Conservation (phyloP, 108 stramenopile species). For the Stephanodiscus minutulus region DNA sequence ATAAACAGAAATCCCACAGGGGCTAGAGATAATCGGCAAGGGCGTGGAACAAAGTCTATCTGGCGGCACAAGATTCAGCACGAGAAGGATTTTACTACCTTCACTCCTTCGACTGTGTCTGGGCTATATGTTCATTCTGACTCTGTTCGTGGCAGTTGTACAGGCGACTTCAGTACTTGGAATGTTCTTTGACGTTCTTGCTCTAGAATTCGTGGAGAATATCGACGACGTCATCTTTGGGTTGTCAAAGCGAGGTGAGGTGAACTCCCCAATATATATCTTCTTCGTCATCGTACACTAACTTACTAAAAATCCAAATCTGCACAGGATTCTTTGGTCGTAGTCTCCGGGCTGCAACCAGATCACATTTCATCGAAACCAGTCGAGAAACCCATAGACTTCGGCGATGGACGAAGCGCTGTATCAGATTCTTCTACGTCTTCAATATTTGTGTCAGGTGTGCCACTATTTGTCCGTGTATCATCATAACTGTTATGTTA, state of each 20-base stretch:
- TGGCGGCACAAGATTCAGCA: neutral
- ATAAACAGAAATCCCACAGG: conserved; percentile 18
- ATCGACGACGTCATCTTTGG: conserved; percentile 59
- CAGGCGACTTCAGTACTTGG: conserved; percentile 10
- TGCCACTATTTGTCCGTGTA: too few relatives aligned
- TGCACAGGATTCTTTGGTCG: conserved; percentile 19
- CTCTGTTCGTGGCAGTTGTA: conserved; percentile 15
- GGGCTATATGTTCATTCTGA: conserved; percentile 15
- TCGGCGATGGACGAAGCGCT: conserved; percentile 2
- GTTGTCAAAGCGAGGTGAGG: conserved; percentile 17
- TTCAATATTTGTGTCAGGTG: too few relatives aligned
- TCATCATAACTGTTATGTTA: too few relatives aligned
- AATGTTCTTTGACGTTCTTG: conserved; percentile 40
- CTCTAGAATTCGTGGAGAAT: conserved; percentile 74
- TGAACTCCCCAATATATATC: neutral
- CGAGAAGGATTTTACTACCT: conserved; percentile 7
- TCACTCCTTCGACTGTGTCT: conserved; percentile 16
- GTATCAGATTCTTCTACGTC: conserved; percentile 19
- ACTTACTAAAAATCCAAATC: neutral
- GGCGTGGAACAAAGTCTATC: neutral
- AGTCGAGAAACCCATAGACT: neutral
- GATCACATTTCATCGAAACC: neutral
- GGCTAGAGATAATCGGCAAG: conserved; percentile 22
- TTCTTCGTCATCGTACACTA: neutral
- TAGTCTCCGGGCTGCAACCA: conserved; percentile 5